Evolutionary conservation across 1,284 basidiomycete species (phyloP).

Genomic region (Microbotryum silenes-acaulis): DNA sequence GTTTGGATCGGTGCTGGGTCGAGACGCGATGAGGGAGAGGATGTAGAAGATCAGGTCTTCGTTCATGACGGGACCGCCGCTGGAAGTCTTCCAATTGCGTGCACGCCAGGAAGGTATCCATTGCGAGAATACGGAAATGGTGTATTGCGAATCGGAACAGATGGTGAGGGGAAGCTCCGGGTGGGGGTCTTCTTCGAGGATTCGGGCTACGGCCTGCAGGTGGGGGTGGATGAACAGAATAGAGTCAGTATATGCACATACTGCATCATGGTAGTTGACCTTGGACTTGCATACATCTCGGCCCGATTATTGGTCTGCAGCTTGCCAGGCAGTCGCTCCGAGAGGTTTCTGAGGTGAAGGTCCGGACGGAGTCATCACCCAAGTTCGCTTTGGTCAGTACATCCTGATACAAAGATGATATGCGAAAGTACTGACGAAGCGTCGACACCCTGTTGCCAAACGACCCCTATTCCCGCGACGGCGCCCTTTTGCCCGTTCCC

Average conservation of each 20-base stretch:
- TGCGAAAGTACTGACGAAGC: conserved; percentile 48
- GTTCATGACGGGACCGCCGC: conserved; percentile 57
- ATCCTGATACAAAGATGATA: no score
- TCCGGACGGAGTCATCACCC: neutral
- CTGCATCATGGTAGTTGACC: neutral
- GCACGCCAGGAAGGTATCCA: conserved; percentile 59
- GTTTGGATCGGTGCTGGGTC: conserved; percentile 19
- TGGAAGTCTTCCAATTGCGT: conserved; percentile 49
- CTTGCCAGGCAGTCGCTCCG: conserved; percentile 66
- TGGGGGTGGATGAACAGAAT: neutral
- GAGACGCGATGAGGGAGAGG: conserved; percentile 51
- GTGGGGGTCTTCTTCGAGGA: conserved; percentile 57
- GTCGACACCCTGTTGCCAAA: conserved; percentile 57
- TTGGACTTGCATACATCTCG: conserved; percentile 61
- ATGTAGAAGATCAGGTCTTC: conserved; percentile 56
- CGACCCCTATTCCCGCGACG: conserved; percentile 64
- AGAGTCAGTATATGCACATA: neutral
- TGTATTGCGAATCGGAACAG: conserved; percentile 67
- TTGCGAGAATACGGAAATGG: conserved; percentile 55
- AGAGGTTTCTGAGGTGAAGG: conserved; percentile 53
- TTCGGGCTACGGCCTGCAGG: conserved; percentile 61
- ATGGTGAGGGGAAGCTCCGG: conserved; percentile 54
- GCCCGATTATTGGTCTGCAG: conserved; percentile 78
- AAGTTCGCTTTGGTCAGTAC: neutral
- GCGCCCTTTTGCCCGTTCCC: conserved; percentile 59